Evolutionary conservation across 1,284 basidiomycete genomes (phyloP).

Genomic region (Pseudozyma flocculosa): DNA sequence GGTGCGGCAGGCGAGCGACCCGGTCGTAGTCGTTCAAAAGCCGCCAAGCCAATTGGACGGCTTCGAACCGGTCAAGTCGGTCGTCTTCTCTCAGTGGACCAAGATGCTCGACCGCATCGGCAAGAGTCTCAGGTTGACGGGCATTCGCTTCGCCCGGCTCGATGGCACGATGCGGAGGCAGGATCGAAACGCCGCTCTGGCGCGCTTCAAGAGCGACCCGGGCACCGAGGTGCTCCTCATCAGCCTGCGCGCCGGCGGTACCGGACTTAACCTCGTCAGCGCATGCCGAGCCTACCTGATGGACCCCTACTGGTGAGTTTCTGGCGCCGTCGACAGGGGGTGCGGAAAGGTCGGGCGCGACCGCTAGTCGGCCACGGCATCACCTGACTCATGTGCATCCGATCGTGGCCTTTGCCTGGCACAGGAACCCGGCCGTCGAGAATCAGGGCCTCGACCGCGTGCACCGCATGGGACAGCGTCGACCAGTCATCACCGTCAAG

Average conservation of each 20-base stretch:
- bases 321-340: too few species aligned
- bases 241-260: conserved; percentile 54
- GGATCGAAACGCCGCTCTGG: conserved; percentile 38
- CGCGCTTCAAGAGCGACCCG: conserved; percentile 43
- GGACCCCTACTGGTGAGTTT: conserved; percentile 84
- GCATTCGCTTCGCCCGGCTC: conserved; percentile 44
- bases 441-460: conserved; percentile 55
- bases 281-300: conserved; percentile 77
- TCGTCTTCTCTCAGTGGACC: conserved; percentile 62
- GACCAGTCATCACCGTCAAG: conserved; percentile 53
- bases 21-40: conserved; percentile 33
- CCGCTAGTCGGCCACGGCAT: too few species aligned
- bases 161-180: conserved; percentile 53
- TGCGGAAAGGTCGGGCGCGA: too few species aligned
- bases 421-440: conserved; percentile 94
- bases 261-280: conserved; percentile 70
- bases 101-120: conserved; percentile 54
- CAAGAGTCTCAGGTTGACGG: conserved; percentile 40
- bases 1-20: conserved; percentile 19
- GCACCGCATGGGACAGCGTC: conserved; percentile 50
- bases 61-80: conserved; percentile 52
- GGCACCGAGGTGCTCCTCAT: conserved; percentile 52
- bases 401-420: too few species aligned
- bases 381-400: too few species aligned
- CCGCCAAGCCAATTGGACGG: conserved; percentile 13